Percentiles rank a stretch among this genome's conserved stretches.
These are phyloP conservation scores for Phytopythium aichiense DNA, from an alignment of 352 stramenopile species.

Conservation along the genomic window DNA sequence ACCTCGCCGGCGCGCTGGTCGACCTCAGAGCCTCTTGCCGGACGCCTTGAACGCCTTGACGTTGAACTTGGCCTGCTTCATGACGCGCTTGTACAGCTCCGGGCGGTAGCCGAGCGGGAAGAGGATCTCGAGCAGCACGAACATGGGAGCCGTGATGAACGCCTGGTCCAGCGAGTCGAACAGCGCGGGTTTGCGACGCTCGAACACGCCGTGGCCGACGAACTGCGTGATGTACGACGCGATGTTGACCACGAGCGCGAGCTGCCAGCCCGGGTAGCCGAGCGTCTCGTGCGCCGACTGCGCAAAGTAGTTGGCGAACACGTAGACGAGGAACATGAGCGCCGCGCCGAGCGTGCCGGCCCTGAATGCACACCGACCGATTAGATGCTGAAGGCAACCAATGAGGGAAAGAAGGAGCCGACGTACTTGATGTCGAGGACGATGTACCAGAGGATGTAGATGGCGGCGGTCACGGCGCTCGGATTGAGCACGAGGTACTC, in stretches of 20 bases:
- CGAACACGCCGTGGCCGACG: conserved; percentile 83
- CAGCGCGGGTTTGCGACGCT: conserved; percentile 81
- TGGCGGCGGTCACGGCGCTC: conserved; percentile 36
- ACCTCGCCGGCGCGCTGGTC: not conserved
- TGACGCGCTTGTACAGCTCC: conserved; percentile 58
- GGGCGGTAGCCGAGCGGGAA: conserved; percentile 78
- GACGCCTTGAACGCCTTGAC: conserved; percentile 50
- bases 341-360: conserved; percentile 54
- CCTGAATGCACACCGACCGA: conserved; percentile 3
- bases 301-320: conserved; percentile 67
- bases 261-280: conserved; percentile 48
- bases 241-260: conserved; percentile 39
- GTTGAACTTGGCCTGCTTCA: conserved; percentile 58
- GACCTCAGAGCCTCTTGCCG: conserved; percentile 26
- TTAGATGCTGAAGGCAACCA: not conserved
- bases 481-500: conserved; percentile 64
- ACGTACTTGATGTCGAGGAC: conserved; percentile 52
- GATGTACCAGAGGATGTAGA: conserved; percentile 88
- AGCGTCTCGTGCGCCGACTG: conserved; percentile 21
- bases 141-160: conserved; percentile 82
- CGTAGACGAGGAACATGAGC: conserved; percentile 48
- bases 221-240: conserved; percentile 53
- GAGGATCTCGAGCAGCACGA: conserved; percentile 85
- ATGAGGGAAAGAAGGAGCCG: not conserved
- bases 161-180: conserved; percentile 86